A percentile compares a stretch with the other conserved stretches of the same genome.
Conservation (phyloP, 345 rosid species). For the Durio zibethinus region DNA sequence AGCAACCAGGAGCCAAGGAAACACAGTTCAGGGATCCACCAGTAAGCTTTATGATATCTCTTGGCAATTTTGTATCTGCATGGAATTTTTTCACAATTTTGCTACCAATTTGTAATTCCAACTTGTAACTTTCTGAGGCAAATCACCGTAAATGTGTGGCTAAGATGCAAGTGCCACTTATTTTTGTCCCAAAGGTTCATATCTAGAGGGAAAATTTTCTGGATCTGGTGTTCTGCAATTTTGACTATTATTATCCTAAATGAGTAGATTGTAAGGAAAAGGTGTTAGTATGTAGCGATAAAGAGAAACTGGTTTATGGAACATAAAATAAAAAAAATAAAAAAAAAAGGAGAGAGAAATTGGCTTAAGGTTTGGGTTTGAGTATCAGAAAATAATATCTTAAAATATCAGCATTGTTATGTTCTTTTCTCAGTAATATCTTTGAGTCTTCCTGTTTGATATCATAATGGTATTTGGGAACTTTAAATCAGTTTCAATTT, state of each 20-base stretch:
- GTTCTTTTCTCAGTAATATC: neutral
- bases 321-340: too few relatives aligned
- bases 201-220: neutral
- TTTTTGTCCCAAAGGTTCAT: neutral
- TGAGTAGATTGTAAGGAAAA: neutral
- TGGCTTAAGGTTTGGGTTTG: neutral
- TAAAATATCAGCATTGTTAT: neutral
- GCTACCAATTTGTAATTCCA: neutral
- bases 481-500: neutral
- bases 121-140: neutral
- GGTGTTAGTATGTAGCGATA: neutral
- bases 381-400: neutral
- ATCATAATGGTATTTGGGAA: neutral
- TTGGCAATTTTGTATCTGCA: neutral
- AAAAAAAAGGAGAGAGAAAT: too few relatives aligned
- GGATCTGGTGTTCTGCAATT: neutral
- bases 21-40: constrained; percentile 3
- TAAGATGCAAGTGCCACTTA: neutral
- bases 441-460: neutral
- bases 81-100: neutral
- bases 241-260: neutral
- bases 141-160: neutral
- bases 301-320: neutral
- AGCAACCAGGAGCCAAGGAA: neutral
- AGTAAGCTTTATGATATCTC: neutral